Evolutionary conservation across 2,329 filamentous ascomycete genomes (phyloP).

Genomic region (Beauveria varroae): DNA sequence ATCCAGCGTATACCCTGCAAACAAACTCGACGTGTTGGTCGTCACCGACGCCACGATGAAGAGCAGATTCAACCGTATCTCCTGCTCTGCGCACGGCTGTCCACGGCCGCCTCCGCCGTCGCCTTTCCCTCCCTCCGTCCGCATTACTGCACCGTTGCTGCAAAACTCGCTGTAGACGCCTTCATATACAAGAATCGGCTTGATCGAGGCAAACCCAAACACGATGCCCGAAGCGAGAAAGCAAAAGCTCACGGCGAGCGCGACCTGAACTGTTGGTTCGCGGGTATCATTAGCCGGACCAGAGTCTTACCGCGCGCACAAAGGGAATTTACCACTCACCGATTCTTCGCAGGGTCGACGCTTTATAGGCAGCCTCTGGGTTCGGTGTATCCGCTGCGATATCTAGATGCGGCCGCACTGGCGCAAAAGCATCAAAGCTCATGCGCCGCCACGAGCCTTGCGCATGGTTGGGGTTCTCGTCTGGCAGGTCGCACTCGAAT

Average conservation of each 20-base stretch:
- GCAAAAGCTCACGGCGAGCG: constrained; percentile 61
- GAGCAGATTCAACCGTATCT: constrained; percentile 73
- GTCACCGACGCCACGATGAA: constrained; percentile 84
- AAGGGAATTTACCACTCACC: not conserved
- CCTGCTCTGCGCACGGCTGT: constrained; percentile 37
- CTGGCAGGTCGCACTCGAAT: not conserved
- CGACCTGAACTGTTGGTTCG: constrained; percentile 55
- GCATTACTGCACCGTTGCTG: constrained; percentile 17
- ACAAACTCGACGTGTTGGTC: constrained; percentile 80
- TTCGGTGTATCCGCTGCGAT: not conserved
- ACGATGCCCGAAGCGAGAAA: constrained; percentile 71
- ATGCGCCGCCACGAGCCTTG: constrained; percentile 5
- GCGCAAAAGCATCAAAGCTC: constrained; percentile 4
- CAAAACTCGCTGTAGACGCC: constrained; percentile 64
- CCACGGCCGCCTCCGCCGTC: constrained; percentile 14
- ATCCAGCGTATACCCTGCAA: constrained; percentile 79
- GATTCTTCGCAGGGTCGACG: constrained; percentile 3
- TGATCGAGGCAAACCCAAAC: constrained; percentile 80
- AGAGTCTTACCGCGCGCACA: too few species aligned
- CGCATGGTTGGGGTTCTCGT: not conserved
- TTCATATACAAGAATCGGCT: constrained; percentile 68
- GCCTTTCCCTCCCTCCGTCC: constrained; percentile 14
- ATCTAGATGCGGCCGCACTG: not conserved
- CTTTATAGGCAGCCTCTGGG: constrained; percentile 2
- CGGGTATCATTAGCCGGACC: not conserved